Conservation (phyloP, 345 rosid species). For the Citrus mangshanensis region DNA sequence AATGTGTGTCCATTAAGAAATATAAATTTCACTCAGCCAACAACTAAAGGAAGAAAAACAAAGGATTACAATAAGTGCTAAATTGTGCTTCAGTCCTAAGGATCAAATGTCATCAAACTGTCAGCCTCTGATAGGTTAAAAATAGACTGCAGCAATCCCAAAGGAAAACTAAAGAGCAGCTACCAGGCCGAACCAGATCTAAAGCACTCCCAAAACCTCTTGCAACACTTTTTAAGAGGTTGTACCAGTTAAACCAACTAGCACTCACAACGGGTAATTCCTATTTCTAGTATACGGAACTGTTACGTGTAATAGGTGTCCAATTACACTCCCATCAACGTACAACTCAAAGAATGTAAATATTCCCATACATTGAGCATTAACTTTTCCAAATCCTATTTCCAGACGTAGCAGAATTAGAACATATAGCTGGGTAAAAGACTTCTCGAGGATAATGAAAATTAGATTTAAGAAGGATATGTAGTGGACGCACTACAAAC, state of each 20-base stretch:
- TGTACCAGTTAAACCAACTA: neutral
- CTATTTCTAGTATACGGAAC: neutral
- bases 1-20: neutral
- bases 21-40: neutral
- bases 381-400: neutral
- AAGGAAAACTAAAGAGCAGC: neutral
- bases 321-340: neutral
- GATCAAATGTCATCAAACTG: neutral
- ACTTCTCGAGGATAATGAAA: neutral
- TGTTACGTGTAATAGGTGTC: neutral
- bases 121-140: neutral
- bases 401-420: neutral
- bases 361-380: neutral
- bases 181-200: neutral
- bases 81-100: neutral
- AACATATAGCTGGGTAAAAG: neutral
- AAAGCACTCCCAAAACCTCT: too few relatives aligned
- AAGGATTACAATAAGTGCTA: neutral
- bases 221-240: too few relatives aligned
- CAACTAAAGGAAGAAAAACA: neutral
- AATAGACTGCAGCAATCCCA: neutral
- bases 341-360: neutral
- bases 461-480: neutral
- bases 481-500: neutral
- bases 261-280: neutral